Conservation (phyloP, 768 basidiomycete genomes). For the Naganishia kalamii region DNA sequence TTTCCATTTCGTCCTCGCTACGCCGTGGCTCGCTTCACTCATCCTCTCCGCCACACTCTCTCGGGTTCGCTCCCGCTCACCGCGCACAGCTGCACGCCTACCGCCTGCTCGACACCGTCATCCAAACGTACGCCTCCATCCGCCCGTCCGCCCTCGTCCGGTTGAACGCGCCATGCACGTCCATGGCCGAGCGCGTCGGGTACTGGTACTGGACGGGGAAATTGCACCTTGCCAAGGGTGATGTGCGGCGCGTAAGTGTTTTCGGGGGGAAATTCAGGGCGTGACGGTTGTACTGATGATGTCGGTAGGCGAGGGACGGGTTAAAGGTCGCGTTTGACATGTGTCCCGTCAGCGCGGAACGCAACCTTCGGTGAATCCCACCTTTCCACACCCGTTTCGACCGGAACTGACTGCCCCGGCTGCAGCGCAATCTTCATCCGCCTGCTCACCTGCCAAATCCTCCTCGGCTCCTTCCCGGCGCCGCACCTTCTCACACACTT, state of each 20-base stretch:
- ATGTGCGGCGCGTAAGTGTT: conserved; percentile 19
- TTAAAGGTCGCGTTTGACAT: conserved; percentile 21
- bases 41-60: too few relatives aligned
- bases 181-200: conserved; percentile 15
- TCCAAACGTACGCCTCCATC: conserved; percentile 15
- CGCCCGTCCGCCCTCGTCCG: conserved; percentile 15
- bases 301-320: conserved; percentile 15
- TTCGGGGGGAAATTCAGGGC: neutral
- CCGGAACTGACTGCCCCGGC: neutral
- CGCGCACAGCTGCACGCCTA: conserved; percentile 15
- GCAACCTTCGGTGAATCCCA: conserved; percentile 15
- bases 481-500: conserved; percentile 15
- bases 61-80: neutral
- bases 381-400: neutral
- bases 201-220: conserved; percentile 26
- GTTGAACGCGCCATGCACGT: conserved; percentile 19
- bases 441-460: conserved; percentile 24
- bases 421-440: conserved; percentile 26
- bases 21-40: too few relatives aligned
- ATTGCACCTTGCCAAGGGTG: conserved; percentile 18
- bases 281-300: neutral
- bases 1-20: too few relatives aligned
- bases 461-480: conserved; percentile 20
- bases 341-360: conserved; percentile 17
- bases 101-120: conserved; percentile 16